Evolutionary conservation across 441 rosid genomes (phyloP), one percentile per base, ranked within the genome.

Genomic region (Gossypium davidsonii): DNA sequence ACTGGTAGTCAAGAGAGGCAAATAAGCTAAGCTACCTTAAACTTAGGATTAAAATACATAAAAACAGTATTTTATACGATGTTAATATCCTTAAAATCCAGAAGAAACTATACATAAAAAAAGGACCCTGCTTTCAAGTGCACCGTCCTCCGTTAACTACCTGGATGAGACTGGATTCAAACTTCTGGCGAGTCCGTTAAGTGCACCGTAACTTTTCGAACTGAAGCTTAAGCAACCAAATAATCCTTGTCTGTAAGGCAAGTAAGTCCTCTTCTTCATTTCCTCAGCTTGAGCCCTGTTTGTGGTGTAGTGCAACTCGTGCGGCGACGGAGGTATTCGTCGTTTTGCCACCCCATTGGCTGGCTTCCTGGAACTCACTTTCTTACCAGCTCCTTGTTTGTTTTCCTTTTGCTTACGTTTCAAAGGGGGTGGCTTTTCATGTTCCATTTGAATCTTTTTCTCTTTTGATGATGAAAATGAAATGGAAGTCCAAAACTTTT

Each of bases 201-300:
- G 76, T 31, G 83, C 83, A 12, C 86, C 82, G 46, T 85, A 85
- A 20, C 86, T 83, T 72, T 83, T 85, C 0, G 86, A 81, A 64
- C 85, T 83, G 62, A 84, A 84, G 23, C 90, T 85, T 60, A 86
- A 58, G 82, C 90, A 86, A 15, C 90, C 88, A 20, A 86, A 74
- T 23, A 86, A 70, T 17, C 90, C 90, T 6, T 86, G 86, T 73
- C 79, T 74, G 78, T 83, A 83, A 2, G 86, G 86, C 78, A 83
- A 78, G 23, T 66, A 80, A 17, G 84, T 77, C 76, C 77, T 65
- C 77, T 79, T 75, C 78, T 73, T 77, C 83, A 78, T 65, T 64
- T 79, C 81, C 70, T 82, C 83, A 1, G 82, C 76, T 31, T 76
- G 84, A 1, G 82, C 84, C 64, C 82, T 70, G 25, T 73, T 81